Base-by-base conservation (phyloP, 2,329 filamentous ascomycete species). In the Hypoxylon sp. region DNA sequence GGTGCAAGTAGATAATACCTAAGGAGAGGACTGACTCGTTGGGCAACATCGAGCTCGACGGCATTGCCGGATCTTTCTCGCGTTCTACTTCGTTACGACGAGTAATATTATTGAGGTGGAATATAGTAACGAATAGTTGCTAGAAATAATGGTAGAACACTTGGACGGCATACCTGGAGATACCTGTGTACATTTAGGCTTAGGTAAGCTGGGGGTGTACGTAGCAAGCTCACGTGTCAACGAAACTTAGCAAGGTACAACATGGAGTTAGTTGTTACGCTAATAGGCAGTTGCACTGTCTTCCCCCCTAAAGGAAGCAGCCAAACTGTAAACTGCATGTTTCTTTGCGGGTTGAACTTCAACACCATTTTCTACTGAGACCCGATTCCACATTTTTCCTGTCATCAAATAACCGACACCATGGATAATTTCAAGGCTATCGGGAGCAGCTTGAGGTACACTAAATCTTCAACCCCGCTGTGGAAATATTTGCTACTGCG, bases 341-440 rank as follows among this genome's bases (percentile, higher is more conserved):
- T 30, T 63, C 30, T 48, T 66, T 50, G 17, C 28, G 50, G 41
- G 51, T 69, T 48, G 46, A 57, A 61, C 45, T 49, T 34, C 45
- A 59, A 60, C 53, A 32, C n/a, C 59, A 53, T 55, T 48, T 65
- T 60, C 32, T 25, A 55, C 55, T 14, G 14, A 32, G 25, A 30
- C 25, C 43, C 28, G 19, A 34, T 23, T 51, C 36, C 41, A 19
- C 32, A 13, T 32, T 9, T 45, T 51, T 34, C 45, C 25, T 50
- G 36, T 25, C 58, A 19, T 49, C 7, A 43, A 66, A 60, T 30
- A 30, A 30, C 41, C 38, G 60, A 59, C 64, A 59, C 38, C 19
- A 88, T 88, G 86, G 86, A 89, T 74, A 80, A 80, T 70, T 88
- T 89, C 82, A 87, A 86, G 78, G 86, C 82, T 73, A 80, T 89